Evolutionary conservation across 2,329 filamentous ascomycete species (phyloP), one percentile per base, ranked within the genome.

Genomic region (Paecilomyces variotii): DNA sequence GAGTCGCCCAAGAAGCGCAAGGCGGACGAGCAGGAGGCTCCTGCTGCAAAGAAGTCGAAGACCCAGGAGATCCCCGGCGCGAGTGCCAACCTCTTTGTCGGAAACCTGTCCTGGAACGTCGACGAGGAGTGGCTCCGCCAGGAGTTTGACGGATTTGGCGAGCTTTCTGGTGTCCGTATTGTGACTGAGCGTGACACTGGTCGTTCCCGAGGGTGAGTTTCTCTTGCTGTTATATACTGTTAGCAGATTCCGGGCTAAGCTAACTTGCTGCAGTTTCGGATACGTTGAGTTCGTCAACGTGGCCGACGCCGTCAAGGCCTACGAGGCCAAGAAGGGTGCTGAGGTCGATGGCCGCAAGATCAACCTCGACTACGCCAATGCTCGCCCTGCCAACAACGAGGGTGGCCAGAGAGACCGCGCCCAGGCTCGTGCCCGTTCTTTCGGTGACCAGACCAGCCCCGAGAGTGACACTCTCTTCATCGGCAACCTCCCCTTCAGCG

Each of bases 381-480:
- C 84, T 64, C 85, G 87, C 61, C 80, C 84, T 63, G 79, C 84
- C 67, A 79, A 79, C 65, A 78, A 81, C 54, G 77, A 79, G 62
- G 78, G 80, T 61, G 85, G 87, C 63, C 84, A 86, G 64, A 78
- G 80, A 67, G 82, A 88, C 64, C 85, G 87, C 53, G 84, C 86
- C 65, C 74, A 79, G 64, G 67, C 68, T 60, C 78, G 79, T 61
- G 76, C 77, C 59, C 71, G 77, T 59, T 71, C 66, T 71, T 93
- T 87, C 73, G 92, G 92, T 64, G 92, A 97, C 75, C 82, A 84
- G 67, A 80, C 87, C 71, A 92, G 88, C 80, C 84, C 89, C 62
- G 87, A 90, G 73, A 89, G 86, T 72, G 88, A 92, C 65, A 97
- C 92, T 50, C 83, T 97, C 60, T 97, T 94, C 77, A 86, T 96